Evolutionary conservation across 768 basidiomycete genomes (phyloP).

Genomic region (Mycena venus): DNA sequence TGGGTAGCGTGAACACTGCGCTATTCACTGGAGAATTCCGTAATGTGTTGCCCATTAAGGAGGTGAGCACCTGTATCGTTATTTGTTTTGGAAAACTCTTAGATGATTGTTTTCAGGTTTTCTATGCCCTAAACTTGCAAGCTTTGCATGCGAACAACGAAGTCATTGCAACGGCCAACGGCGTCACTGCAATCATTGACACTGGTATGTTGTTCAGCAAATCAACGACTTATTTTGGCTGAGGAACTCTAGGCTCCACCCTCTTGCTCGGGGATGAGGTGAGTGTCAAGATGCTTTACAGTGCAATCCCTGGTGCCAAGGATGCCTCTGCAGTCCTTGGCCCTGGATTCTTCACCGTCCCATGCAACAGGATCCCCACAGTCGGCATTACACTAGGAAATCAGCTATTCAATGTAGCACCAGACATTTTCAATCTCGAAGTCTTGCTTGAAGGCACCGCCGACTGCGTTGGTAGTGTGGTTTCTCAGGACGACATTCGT

Average conservation of each 20-base stretch:
- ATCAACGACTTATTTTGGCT: no score
- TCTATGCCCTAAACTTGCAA: constrained; percentile 41
- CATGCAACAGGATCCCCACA: constrained; percentile 24
- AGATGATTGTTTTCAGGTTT: constrained; percentile 20
- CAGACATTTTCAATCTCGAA: constrained; percentile 27
- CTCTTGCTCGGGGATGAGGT: constrained; percentile 50
- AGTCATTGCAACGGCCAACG: constrained; percentile 31
- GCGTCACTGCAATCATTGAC: constrained; percentile 50
- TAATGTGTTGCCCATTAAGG: constrained; percentile 48
- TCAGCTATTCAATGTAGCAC: constrained; percentile 23
- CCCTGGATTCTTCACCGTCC: constrained; percentile 45
- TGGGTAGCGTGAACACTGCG: constrained; percentile 65
- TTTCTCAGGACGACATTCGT: constrained; percentile 16
- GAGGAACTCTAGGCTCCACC: constrained; percentile 45
- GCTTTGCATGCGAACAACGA: constrained; percentile 43
- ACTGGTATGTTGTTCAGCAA: constrained; percentile 39
- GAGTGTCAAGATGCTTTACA: constrained; percentile 45
- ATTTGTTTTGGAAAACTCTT: background rate
- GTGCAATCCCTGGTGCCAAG: constrained; percentile 47
- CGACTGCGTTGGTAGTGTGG: constrained; percentile 25
- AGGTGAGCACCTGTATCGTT: constrained; percentile 33
- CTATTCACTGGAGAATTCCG: constrained; percentile 62
- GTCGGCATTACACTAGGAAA: constrained; percentile 17
- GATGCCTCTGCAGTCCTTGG: constrained; percentile 42
- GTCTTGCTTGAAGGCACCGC: constrained; percentile 23